These are phyloP conservation scores for Cyclanthera cordifolia DNA, from an alignment of 306 rosid species.

Conservation along the genomic window DNA sequence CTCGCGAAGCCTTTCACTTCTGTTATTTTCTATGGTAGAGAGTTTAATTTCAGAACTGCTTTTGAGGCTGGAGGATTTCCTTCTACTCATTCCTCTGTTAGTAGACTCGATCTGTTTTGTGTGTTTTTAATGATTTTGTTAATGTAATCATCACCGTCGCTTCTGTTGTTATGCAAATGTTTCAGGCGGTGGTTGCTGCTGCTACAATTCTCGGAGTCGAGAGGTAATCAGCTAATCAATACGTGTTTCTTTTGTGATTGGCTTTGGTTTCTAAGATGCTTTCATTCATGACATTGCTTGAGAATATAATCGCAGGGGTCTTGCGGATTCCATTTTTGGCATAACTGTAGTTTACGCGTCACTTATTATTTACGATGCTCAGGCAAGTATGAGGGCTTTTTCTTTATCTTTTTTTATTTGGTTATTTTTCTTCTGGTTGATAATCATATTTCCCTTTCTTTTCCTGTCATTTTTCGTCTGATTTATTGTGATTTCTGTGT, in stretches of 20 bases:
- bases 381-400: conserved; percentile 31
- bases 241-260: conserved; percentile 7
- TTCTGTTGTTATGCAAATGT: neutral
- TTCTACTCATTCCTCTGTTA: conserved; percentile 86
- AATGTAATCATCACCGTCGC: neutral
- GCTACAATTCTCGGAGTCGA: conserved; percentile 75
- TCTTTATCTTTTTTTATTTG: neutral
- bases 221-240: conserved; percentile 32
- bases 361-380: conserved; percentile 89
- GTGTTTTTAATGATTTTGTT: neutral
- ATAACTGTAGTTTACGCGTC: conserved; percentile 75
- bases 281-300: neutral
- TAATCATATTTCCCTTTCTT: neutral
- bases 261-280: neutral
- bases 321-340: conserved; percentile 81
- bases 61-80: conserved; percentile 87
- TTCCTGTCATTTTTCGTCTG: neutral
- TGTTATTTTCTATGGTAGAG: conserved; percentile 51
- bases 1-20: conserved; percentile 66
- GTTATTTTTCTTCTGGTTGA: neutral
- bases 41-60: conserved; percentile 47
- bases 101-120: conserved; percentile 3
- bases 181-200: conserved; percentile 66
- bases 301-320: conserved; percentile 45
- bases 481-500: neutral